A percentile compares a stretch with the other conserved stretches of the same genome.
Conservation (phyloP, 2,329 filamentous ascomycete genomes). For the Tricladium varicosporioides region DNA sequence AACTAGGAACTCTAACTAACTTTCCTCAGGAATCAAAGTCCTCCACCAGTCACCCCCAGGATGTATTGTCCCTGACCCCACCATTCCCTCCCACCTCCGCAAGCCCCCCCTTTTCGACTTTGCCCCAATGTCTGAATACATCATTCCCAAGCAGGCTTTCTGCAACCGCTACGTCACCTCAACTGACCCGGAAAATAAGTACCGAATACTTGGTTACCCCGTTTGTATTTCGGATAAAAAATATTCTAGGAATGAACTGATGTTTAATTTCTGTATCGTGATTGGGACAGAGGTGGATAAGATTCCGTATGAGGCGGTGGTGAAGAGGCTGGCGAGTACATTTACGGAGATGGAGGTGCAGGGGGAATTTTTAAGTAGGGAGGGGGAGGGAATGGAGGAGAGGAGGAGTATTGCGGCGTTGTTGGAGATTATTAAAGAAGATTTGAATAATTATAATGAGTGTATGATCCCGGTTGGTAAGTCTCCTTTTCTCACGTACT, state of each 20-base stretch:
- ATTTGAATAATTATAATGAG: conserved; percentile 95
- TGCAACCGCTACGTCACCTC: conserved; percentile 88
- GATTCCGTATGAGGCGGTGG: conserved; percentile 78
- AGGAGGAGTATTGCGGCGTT: conserved; percentile 77
- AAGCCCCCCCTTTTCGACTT: conserved; percentile 76
- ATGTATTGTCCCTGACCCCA: conserved; percentile 54
- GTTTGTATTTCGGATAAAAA: conserved; percentile 80
- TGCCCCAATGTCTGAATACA: conserved; percentile 81
- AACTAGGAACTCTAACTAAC: background rate
- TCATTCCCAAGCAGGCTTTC: conserved; percentile 92
- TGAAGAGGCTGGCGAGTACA: conserved; percentile 78
- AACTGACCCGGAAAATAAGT: conserved; percentile 65
- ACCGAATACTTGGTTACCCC: conserved; percentile 82
- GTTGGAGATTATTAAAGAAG: conserved; percentile 77
- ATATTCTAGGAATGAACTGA: conserved; percentile 92
- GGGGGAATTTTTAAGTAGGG: conserved; percentile 71
- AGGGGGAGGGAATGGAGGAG: conserved; percentile 40
- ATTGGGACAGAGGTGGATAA: conserved; percentile 70
- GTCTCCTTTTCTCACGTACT: conserved; percentile 31
- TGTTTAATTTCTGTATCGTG: conserved; percentile 95
- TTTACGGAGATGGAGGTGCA: conserved; percentile 92
- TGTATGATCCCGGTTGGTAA: conserved; percentile 95
- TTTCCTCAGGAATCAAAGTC: conserved; percentile 54
- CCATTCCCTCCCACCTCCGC: conserved; percentile 47
- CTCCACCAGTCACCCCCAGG: conserved; percentile 62